phyloP scores from a whole-genome alignment of 1,284 basidiomycete genomes.

The Gymnopus androsaceus region DNA sequence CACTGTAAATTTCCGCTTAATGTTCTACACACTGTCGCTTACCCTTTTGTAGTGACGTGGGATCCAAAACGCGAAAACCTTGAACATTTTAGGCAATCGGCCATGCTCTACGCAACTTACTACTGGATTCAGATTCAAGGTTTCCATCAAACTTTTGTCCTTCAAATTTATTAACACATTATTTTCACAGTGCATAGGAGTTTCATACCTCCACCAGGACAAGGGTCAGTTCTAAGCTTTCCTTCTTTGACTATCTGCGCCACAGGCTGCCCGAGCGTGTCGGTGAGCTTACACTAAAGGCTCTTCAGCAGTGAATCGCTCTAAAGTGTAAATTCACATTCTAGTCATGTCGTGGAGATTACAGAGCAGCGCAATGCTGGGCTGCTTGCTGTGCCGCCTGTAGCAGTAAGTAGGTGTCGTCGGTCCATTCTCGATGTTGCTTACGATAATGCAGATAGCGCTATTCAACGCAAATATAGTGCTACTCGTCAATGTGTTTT shows the following conservation, averaged over 20 bases:
- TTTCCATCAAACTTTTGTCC: too few species aligned
- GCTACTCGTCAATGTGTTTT: constrained; percentile 67
- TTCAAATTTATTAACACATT: too few species aligned
- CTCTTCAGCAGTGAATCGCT: too few species aligned
- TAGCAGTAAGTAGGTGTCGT: neutral
- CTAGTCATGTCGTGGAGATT: constrained; percentile 48
- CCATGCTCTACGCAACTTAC: constrained; percentile 7
- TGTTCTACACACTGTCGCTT: neutral
- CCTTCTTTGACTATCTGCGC: constrained; percentile 21
- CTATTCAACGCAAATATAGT: constrained; percentile 46
- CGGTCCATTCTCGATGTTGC: neutral
- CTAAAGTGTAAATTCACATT: too few species aligned
- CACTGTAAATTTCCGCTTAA: constrained; percentile 30
- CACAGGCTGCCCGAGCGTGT: constrained; percentile 48
- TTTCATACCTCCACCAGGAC: constrained; percentile 45
- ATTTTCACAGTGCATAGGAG: constrained; percentile 60
- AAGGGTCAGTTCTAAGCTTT: constrained; percentile 38
- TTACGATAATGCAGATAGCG: constrained; percentile 24
- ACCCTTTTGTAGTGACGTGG: constrained; percentile 37
- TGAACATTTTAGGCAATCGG: constrained; percentile 8
- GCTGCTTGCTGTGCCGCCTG: neutral
- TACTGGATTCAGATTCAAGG: constrained; percentile 49
- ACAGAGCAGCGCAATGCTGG: neutral
- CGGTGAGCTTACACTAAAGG: too few species aligned
- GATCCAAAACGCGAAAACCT: neutral